Evolutionary conservation across 2,329 filamentous ascomycete genomes (phyloP), one percentile per base, ranked within the genome.

Genomic region (Penicillium sp.): DNA sequence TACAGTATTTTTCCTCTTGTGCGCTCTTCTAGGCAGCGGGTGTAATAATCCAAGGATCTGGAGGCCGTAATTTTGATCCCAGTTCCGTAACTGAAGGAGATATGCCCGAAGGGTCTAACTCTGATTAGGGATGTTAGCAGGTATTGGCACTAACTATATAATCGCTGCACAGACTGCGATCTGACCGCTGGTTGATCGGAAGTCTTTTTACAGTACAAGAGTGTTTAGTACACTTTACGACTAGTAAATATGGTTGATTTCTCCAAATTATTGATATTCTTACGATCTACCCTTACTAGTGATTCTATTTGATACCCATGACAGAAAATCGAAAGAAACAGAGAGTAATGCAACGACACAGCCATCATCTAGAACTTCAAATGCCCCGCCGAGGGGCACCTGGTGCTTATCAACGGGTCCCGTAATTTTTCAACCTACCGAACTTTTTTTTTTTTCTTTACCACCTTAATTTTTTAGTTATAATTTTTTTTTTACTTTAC

Each of bases 371-470:
- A 60, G 58, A 52, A 55, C 26, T 51, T 58, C 48, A 6, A 26
- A 43, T 56, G 51, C 54, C 55, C 58, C 45, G 33, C 43, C 51
- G 51, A 61, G 59, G 59, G 57, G 63, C 55, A 52, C 53, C 55
- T 38, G 33, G 57, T 40, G 52, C 61, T 59, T 63, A 66, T 67
- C 61, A 42, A 30, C 37, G 28, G 54, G 49, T 55, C 59, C 61
- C 57, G 61, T 65, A 64, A 68, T 65, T 62, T 63, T 66, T 11
- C 57, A 60, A 57, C 51, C 55, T 55, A 45, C 38, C 22, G 49
- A 43, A 55, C 33, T 53, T 46, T 56, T 52, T 57, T 22, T 22
- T 55, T 45, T 40, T 35, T 55, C 46, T 48, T 55, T 46, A 60
- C 63, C 61, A 63, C 38, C 22, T 19, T 42, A 22, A 19, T 69